Evolutionary conservation across 2,329 filamentous ascomycete genomes (phyloP), one percentile per base, ranked within the genome.

Genomic region (Sporothrix pseudoabietina): DNA sequence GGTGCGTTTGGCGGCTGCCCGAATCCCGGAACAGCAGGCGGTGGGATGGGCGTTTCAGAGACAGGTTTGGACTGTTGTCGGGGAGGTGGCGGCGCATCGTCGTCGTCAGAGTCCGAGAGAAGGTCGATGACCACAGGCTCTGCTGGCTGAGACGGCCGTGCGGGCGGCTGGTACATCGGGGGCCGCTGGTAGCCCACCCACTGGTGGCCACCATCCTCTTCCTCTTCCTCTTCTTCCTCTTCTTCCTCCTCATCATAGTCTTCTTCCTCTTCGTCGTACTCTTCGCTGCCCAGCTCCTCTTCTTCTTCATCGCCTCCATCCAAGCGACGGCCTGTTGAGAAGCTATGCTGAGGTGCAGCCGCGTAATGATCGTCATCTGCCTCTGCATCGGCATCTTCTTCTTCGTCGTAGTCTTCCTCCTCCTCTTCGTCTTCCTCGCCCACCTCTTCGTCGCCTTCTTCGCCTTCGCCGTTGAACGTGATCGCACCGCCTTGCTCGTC

Each of bases 61-160:
- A 47, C 49, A 6, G 52, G 52, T 7, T 39, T 57, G 3, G 71
- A 44, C 22, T 59, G 39, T 14, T 57, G 39, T 14, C 32, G 52
- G 35, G 71, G 30, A 4, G 41, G 71, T 14, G 55, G 52, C 1
- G 66, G 57, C 4, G 66, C 12, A 8, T 69, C 71, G 10, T 83
- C 80, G 61, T 82, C 80, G 44, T 85, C 84, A 1, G 82, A 84
- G 73, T 86, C 84, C 0, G 85, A 85, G 3, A 86, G 78, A 10
- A 87, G 76, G 71, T 82, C 82, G 73, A 87, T 87, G 22, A 86
- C 81, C 4, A 86, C 80, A 1, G 84, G 83, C 12, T 74, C 35
- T 3, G 47, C 61, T 26, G 71, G 22, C n/a, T 71, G 26, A 39
- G 59, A 70, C 12, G n/a, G 57, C 35, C 66, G 47, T 14, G 30